phyloP scores from a whole-genome alignment of 495 filamentous ascomycete species.

The Aspergillus coremiiformis region DNA sequence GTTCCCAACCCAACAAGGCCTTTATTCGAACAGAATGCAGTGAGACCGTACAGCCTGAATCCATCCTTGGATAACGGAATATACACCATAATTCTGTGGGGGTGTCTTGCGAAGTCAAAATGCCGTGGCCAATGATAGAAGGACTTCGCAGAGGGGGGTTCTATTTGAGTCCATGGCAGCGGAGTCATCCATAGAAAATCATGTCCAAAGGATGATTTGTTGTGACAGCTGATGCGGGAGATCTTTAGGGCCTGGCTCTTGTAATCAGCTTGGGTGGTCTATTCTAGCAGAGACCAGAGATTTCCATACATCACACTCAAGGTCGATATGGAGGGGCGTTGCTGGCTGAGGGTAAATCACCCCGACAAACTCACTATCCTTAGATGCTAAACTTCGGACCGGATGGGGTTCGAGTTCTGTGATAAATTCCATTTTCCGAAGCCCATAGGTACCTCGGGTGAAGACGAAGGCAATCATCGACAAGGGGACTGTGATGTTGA shows the following conservation, averaged over 20 bases:
- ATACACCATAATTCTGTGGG: constrained; percentile 2
- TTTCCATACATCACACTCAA: constrained; percentile 3
- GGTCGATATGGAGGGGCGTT: background rate
- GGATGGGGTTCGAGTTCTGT: too few species aligned
- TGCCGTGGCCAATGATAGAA: constrained; percentile 7
- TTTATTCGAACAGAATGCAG: background rate
- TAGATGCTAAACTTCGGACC: too few species aligned
- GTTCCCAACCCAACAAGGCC: background rate
- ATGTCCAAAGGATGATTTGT: background rate
- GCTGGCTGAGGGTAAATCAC: background rate
- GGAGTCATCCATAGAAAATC: background rate
- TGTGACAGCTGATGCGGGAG: background rate
- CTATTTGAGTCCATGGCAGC: background rate
- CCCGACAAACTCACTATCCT: background rate
- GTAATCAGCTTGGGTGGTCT: background rate
- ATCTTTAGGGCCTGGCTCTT: background rate
- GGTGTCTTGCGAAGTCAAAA: constrained; percentile 1
- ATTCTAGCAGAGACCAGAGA: background rate
- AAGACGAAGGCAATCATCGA: background rate
- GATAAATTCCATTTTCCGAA: background rate
- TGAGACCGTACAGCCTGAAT: background rate
- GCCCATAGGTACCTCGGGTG: background rate
- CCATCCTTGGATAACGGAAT: background rate
- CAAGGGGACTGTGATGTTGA: background rate
- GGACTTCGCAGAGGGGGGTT: background rate